Conservation (phyloP, 2,329 filamentous ascomycete species). For the Diaporthe vaccinii region DNA sequence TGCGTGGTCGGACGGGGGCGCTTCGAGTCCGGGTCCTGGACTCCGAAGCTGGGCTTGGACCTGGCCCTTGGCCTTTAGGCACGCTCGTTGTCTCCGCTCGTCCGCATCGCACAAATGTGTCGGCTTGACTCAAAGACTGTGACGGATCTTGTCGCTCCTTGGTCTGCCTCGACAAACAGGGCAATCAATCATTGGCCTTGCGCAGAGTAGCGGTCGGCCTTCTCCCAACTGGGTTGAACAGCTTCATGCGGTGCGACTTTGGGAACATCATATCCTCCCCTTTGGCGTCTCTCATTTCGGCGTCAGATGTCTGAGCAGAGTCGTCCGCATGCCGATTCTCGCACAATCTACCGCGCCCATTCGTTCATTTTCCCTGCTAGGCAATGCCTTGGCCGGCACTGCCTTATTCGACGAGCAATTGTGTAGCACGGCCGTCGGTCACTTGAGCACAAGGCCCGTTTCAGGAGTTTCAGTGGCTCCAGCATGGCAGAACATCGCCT, state of each 20-base stretch:
- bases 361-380: conserved; percentile 24
- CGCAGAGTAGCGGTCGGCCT: neutral
- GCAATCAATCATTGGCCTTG: conserved; percentile 22
- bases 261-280: neutral
- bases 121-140: conserved; percentile 5
- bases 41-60: neutral
- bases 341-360: neutral
- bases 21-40: neutral
- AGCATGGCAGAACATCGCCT: conserved; percentile 17
- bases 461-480: conserved; percentile 29
- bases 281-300: neutral
- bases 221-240: conserved; percentile 20
- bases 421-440: conserved; percentile 31
- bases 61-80: neutral
- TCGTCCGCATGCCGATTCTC: conserved; percentile 8
- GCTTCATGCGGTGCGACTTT: conserved; percentile 35
- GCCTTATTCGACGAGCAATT: neutral
- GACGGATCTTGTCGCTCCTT: conserved; percentile 9
- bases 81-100: conserved; percentile 9
- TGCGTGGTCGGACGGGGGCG: neutral
- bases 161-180: conserved; percentile 1
- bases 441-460: conserved; percentile 20
- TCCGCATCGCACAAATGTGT: conserved; percentile 30
- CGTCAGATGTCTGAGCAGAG: conserved; percentile 2
- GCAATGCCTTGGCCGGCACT: conserved; percentile 3